Base-by-base conservation (phyloP, 2,329 filamentous ascomycete species). In the Metarhizium anisopliae region DNA sequence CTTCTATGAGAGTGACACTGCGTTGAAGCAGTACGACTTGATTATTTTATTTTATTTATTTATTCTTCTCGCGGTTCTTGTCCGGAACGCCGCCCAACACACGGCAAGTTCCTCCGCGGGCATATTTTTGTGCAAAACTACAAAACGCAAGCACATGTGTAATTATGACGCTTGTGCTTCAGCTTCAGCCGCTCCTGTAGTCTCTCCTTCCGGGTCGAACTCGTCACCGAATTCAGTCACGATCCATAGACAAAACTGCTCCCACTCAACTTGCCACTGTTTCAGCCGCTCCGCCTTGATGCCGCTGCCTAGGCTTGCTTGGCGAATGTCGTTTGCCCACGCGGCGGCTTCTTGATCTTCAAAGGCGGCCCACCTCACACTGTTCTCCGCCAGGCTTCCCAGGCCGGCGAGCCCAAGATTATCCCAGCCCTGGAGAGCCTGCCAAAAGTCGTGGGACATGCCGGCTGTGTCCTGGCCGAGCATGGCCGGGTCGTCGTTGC, bases 361-460 rank as follows among this genome's bases (percentile, higher is more conserved):
- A 63, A 92, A 95, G 25, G 86, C 87, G 8, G 90, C 87, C 90
- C 90, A 97, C 45, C 89, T 81, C 49, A 97, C 84, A 61, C 90
- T 95, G 67, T 96, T 97, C 77, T 97, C 91, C 0, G 91, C 93
- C 63, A 99, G 77, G 56, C 86, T 88, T 0, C 88, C 93, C 53
- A 97, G 73, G 0, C 92, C 93, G 11, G 89, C 90, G 2, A 97
- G 77, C 0, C 92, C 94, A 14, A 96, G 80, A 66, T 95, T 96
- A 57, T 95, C 87, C 83, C 92, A 94, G 0, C 89, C 92, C 70
- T 96, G 91, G 20, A 96, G 74, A 1, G 89, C 87, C 70, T 95
- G 90, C 57, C 90, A 96, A 71, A 95, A 96, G 72, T 96, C 91
- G 70, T 95, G 89, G 2, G 88, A 93, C 79, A 94, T 85, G 42